Evolutionary conservation across 495 filamentous ascomycete species (phyloP).

Genomic region (Daldinia childiae): DNA sequence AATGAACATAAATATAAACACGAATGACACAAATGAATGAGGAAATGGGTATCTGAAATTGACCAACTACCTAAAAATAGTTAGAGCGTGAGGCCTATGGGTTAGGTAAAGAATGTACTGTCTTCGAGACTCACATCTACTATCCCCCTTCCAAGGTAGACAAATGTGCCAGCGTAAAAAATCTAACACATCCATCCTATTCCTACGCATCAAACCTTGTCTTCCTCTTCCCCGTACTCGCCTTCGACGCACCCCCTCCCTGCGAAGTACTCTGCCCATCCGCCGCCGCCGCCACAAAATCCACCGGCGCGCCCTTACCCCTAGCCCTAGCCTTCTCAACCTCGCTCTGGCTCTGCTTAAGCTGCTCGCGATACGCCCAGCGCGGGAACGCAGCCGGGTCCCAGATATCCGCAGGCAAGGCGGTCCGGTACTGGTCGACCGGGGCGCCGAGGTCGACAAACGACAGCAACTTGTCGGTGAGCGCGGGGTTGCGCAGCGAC

Average conservation of each 20-base stretch:
- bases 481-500: slow-evolving; percentile 80
- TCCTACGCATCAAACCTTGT: slow-evolving; percentile 59
- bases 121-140: neutral
- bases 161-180: neutral
- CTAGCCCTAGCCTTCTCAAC: slow-evolving; percentile 65
- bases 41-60: slow-evolving; percentile 35
- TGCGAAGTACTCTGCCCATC: slow-evolving; percentile 39
- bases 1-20: neutral
- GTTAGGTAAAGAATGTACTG: too few relatives aligned
- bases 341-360: slow-evolving; percentile 72
- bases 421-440: slow-evolving; percentile 74
- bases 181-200: neutral
- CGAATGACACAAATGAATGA: neutral
- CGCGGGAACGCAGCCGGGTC: slow-evolving; percentile 70
- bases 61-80: slow-evolving; percentile 4
- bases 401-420: slow-evolving; percentile 73
- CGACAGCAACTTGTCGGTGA: slow-evolving; percentile 79
- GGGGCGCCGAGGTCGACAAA: slow-evolving; percentile 76
- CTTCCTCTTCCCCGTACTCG: slow-evolving; percentile 56
- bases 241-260: slow-evolving; percentile 54
- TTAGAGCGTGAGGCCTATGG: neutral
- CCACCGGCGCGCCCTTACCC: slow-evolving; percentile 63
- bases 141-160: neutral
- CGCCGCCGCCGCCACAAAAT: slow-evolving; percentile 69
- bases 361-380: slow-evolving; percentile 76